phyloP scores from a whole-genome alignment of 2,329 filamentous ascomycete genomes.

The Didymella glomerata region DNA sequence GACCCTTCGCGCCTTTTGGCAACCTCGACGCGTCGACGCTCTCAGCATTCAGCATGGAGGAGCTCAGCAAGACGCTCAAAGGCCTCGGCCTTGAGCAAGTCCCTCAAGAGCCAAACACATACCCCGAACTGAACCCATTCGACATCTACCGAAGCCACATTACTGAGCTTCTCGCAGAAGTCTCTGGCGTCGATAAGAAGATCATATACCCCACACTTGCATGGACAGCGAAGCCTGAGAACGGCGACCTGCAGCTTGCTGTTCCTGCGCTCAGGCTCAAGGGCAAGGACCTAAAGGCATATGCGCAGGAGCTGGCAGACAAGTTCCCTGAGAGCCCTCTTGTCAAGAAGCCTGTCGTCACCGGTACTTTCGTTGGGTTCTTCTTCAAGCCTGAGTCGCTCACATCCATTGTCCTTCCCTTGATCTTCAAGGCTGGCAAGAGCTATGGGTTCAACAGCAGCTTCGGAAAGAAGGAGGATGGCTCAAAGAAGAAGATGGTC shows the following conservation, averaged over 20 bases:
- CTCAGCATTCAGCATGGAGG: slow-evolving; percentile 43
- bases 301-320: slow-evolving; percentile 63
- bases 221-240: slow-evolving; percentile 81
- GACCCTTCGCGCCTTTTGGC: slow-evolving; percentile 32
- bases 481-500: slow-evolving; percentile 72
- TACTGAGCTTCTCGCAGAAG: slow-evolving; percentile 70
- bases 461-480: slow-evolving; percentile 66
- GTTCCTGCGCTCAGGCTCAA: slow-evolving; percentile 82
- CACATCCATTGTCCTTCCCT: slow-evolving; percentile 71
- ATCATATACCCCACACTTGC: slow-evolving; percentile 79
- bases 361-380: slow-evolving; percentile 77
- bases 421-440: slow-evolving; percentile 68
- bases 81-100: slow-evolving; percentile 51
- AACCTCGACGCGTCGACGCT: slow-evolving; percentile 39
- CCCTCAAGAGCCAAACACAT: slow-evolving; percentile 53
- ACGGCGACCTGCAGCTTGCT: slow-evolving; percentile 81
- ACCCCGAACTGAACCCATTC: slow-evolving; percentile 76
- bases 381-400: slow-evolving; percentile 78
- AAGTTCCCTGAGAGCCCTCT: slow-evolving; percentile 78
- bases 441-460: slow-evolving; percentile 71
- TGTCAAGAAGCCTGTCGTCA: slow-evolving; percentile 72
- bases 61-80: slow-evolving; percentile 49
- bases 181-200: slow-evolving; percentile 73
- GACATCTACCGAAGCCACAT: slow-evolving; percentile 84
- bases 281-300: slow-evolving; percentile 66